Conservation (phyloP, 2,329 filamentous ascomycete genomes). For the Hypomyces rosellus region DNA sequence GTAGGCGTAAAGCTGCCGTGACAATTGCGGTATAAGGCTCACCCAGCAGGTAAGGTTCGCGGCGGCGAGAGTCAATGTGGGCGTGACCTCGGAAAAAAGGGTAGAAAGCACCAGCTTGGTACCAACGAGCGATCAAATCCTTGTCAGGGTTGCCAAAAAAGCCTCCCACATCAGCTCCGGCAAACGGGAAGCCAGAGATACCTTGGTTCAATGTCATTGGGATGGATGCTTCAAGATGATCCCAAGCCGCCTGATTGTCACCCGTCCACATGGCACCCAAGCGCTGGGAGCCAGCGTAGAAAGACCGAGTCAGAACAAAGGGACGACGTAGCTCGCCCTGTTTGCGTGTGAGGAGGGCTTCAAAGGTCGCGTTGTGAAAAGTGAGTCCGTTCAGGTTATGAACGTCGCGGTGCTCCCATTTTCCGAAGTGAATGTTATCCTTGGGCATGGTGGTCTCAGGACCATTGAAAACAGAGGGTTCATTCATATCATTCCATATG, state of each 20-base stretch:
- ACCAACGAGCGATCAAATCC: conserved; percentile 89
- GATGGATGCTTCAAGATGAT: conserved; percentile 78
- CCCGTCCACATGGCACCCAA: conserved; percentile 97
- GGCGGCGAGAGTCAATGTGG: conserved; percentile 89
- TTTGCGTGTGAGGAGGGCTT: conserved; percentile 77
- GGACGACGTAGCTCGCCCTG: conserved; percentile 79
- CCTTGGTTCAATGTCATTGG: conserved; percentile 93
- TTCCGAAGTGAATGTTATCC: conserved; percentile 84
- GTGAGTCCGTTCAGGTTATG: conserved; percentile 96
- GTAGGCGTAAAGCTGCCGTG: conserved; percentile 76
- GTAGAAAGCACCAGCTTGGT: conserved; percentile 93
- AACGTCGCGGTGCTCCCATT: conserved; percentile 95
- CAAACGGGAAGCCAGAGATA: conserved; percentile 88
- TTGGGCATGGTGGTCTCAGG: conserved; percentile 98
- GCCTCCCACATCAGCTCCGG: conserved; percentile 90
- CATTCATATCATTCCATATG: conserved; percentile 99
- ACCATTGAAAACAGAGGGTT: conserved; percentile 97
- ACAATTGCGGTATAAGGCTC: conserved; percentile 84
- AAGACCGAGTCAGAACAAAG: conserved; percentile 88
- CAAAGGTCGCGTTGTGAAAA: conserved; percentile 87
- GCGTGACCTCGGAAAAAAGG: conserved; percentile 97
- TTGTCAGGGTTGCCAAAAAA: conserved; percentile 97
- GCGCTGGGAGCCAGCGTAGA: conserved; percentile 85
- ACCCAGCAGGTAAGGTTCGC: conserved; percentile 84
- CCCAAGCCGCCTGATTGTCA: conserved; percentile 92